Evolutionary conservation across 139 green algal genomes (phyloP), one percentile per base, ranked within the genome.

Genomic region (Auxenochlorella protothecoides): DNA sequence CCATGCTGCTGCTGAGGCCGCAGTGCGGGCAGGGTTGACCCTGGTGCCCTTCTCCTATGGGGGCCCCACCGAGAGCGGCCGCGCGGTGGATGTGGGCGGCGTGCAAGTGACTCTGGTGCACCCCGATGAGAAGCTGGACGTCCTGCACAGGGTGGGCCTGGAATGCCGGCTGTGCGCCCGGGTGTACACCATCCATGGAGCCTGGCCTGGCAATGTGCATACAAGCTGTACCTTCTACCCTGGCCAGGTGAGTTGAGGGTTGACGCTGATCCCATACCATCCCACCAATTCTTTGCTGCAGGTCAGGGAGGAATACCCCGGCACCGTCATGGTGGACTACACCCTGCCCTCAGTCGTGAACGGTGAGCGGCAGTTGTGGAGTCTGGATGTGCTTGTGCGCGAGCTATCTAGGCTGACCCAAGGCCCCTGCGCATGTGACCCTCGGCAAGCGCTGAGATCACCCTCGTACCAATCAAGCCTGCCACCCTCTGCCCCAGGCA

Each of bases 301-400:
- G 2, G 68, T 87, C 16, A 84, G 77, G 77, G 61, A 71, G 4
- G 74, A 90, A 59, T 86, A 95, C 69, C 90, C 92, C 0, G 72
- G 83, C 72, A 73, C 98, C 4, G 78, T 99, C 4, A 85, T 97
- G 5, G 88, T 99, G 6, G 95, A 99, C 81, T 99, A 94, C 85
- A 99, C 95, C 2, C 74, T 98, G 59, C 95, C 95, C 6, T 56
- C 72, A 7, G 83, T 80, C 52, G 86, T 96, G 2, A 96, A 98
- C 78, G 83, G 84, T 87, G 60, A 64, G 70, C 15, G 51, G 59
- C 12, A 64, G 59, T 12, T n/a, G 59, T 12, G 59, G 59, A 63
- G 9, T 63, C 59, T 15, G 59, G 59, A 63, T 63, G 59, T 10
- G 59, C 59, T 63, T 10, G 59, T 63, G 59, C 2, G 59, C 9